phyloP scores from a whole-genome alignment of 257 asterid genomes.

The Mentha longifolia region DNA sequence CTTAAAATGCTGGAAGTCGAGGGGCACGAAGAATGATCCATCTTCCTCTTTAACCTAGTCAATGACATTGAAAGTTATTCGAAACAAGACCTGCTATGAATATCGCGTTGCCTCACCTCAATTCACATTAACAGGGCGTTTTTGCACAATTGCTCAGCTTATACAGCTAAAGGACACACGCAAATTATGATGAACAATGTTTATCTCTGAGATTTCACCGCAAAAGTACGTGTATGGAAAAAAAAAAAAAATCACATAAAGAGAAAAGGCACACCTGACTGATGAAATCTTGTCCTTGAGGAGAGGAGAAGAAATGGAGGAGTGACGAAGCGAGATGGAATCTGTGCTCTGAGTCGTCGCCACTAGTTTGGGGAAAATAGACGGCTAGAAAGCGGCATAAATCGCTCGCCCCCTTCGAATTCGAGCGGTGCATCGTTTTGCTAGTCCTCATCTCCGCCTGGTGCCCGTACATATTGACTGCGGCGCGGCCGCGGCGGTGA shows the following conservation, averaged over 20 bases:
- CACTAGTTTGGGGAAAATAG: constrained; percentile 58
- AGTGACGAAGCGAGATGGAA: constrained; percentile 68
- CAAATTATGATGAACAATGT: background rate
- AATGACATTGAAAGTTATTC: constrained; percentile 24
- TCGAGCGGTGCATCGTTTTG: constrained; percentile 36
- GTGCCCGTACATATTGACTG: constrained; percentile 49
- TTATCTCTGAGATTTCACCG: background rate
- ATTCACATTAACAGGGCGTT: background rate
- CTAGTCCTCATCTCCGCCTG: constrained; percentile 30
- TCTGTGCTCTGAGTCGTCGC: constrained; percentile 54
- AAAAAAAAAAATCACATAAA: background rate
- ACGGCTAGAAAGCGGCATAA: constrained; percentile 49
- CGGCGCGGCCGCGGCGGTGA: constrained; percentile 29
- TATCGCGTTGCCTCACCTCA: background rate
- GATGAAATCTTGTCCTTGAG: constrained; percentile 48
- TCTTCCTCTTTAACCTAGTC: constrained; percentile 74
- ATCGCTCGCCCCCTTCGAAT: constrained; percentile 35
- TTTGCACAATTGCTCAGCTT: background rate
- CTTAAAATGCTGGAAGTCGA: constrained; percentile 80
- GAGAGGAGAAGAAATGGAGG: constrained; percentile 64
- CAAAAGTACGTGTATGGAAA: background rate
- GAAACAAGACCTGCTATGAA: background rate
- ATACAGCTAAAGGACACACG: background rate
- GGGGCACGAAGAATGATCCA: constrained; percentile 58
- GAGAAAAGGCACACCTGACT: constrained; percentile 53